Evolutionary conservation across 495 filamentous ascomycete genomes (phyloP).

Genomic region (Pyronema domesticum): DNA sequence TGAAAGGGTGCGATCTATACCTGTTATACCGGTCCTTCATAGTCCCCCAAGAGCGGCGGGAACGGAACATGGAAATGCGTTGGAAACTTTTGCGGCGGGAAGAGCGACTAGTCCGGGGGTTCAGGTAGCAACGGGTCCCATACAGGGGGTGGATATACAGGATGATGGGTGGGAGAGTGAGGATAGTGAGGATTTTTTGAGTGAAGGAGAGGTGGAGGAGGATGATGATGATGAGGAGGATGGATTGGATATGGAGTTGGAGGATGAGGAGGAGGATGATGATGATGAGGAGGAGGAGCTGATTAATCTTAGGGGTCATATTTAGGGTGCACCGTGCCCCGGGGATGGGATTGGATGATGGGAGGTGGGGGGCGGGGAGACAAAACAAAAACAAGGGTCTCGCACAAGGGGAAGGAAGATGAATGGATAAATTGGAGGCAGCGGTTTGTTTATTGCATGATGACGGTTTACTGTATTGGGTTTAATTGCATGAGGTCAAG

Average conservation of each 20-base stretch:
- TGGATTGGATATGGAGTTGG: slow-evolving; percentile 20
- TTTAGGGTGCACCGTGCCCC: no score
- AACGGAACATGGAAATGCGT: slow-evolving; percentile 6
- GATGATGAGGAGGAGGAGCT: slow-evolving; percentile 41
- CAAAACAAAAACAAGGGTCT: no score
- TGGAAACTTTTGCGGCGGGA: slow-evolving; percentile 30
- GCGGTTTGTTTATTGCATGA: no score
- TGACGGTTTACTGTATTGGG: no score
- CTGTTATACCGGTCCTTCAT: not conserved
- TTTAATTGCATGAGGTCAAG: no score
- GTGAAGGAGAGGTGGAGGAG: slow-evolving; percentile 27
- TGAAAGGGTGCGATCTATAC: slow-evolving; percentile 7
- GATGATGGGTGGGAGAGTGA: slow-evolving; percentile 25
- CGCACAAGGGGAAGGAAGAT: no score
- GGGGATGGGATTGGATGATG: no score
- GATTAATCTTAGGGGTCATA: slow-evolving; percentile 57
- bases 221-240: slow-evolving; percentile 35
- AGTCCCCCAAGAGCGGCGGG: slow-evolving; percentile 13
- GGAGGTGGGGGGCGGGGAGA: no score
- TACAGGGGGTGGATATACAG: slow-evolving; percentile 28
- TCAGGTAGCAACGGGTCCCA: slow-evolving; percentile 29
- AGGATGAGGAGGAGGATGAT: slow-evolving; percentile 31
- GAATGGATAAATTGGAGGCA: no score
- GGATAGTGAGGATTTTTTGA: slow-evolving; percentile 25
- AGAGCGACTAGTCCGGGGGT: slow-evolving; percentile 45